Evolutionary conservation across 495 filamentous ascomycete genomes (phyloP).

Genomic region (Penicillium maclennaniae): DNA sequence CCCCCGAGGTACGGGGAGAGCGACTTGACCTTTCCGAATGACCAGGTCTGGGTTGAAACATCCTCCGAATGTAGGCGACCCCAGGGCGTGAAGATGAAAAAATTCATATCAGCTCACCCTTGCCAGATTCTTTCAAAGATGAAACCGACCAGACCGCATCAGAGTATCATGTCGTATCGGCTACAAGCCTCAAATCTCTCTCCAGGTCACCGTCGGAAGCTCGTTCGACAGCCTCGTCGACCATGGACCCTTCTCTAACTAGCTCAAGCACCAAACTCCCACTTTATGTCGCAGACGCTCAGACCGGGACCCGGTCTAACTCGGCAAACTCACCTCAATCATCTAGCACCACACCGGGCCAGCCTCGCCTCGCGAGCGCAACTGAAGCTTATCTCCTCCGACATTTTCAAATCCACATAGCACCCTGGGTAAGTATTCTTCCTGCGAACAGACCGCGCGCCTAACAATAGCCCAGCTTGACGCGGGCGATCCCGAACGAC

Average conservation of each 20-base stretch:
- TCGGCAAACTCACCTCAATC: conserved; percentile 20
- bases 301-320: conserved; percentile 14
- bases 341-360: conserved; percentile 16
- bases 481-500: conserved; percentile 34
- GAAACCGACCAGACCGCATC: conserved; percentile 41
- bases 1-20: conserved; percentile 45
- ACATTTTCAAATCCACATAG: conserved; percentile 37
- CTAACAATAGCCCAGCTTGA: conserved; percentile 27
- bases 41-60: conserved; percentile 36
- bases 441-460: neutral
- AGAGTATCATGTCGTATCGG: conserved; percentile 36
- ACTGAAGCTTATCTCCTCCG: conserved; percentile 41
- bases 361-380: conserved; percentile 27
- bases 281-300: conserved; percentile 14
- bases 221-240: conserved; percentile 26
- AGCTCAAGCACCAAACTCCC: conserved; percentile 13
- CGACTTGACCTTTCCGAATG: conserved; percentile 37
- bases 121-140: conserved; percentile 38
- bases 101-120: neutral
- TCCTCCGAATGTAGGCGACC: conserved; percentile 29
- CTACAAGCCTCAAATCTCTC: conserved; percentile 14
- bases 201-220: conserved; percentile 26
- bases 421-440: conserved; percentile 31
- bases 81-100: neutral
- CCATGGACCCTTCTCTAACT: conserved; percentile 20